Evolutionary conservation across 2,329 filamentous ascomycete species (phyloP).

Genomic region (Scedosporium minutisporum): DNA sequence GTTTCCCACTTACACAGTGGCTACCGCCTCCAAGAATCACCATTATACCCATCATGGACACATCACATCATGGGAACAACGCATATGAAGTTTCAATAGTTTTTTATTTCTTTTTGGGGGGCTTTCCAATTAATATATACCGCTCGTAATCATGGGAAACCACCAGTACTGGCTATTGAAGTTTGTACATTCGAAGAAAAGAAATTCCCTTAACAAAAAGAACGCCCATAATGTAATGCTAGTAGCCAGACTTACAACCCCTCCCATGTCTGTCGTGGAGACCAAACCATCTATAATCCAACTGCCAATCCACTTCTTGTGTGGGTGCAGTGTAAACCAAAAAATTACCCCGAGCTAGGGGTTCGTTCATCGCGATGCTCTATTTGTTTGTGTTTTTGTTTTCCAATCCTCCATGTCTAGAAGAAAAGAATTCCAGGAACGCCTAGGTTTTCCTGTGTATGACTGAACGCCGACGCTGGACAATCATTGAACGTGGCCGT

Average conservation of each 20-base stretch:
- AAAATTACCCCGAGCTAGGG: not conserved
- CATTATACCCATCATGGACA: too few species aligned
- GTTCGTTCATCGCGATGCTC: conserved; percentile 3
- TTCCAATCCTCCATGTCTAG: not conserved
- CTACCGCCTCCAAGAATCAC: too few species aligned
- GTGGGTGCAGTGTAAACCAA: not conserved
- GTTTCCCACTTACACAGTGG: too few species aligned
- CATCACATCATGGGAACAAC: too few species aligned
- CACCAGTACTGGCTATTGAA: not conserved
- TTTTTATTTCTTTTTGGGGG: not conserved
- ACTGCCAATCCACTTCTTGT: not conserved
- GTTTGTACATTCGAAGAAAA: not conserved
- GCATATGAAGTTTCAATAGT: not conserved
- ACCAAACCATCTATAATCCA: not conserved
- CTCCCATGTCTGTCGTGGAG: not conserved
- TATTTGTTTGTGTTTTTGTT: not conserved
- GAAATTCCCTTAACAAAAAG: not conserved
- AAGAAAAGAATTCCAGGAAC: not conserved
- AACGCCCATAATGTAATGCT: not conserved
- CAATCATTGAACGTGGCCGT: conserved; percentile 18
- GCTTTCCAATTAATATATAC: not conserved
- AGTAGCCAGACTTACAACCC: not conserved
- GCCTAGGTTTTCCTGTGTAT: not conserved
- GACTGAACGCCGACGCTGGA: not conserved
- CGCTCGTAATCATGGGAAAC: not conserved